phyloP scores from a whole-genome alignment of 352 stramenopile genomes.

The Pythium aristosporum region DNA sequence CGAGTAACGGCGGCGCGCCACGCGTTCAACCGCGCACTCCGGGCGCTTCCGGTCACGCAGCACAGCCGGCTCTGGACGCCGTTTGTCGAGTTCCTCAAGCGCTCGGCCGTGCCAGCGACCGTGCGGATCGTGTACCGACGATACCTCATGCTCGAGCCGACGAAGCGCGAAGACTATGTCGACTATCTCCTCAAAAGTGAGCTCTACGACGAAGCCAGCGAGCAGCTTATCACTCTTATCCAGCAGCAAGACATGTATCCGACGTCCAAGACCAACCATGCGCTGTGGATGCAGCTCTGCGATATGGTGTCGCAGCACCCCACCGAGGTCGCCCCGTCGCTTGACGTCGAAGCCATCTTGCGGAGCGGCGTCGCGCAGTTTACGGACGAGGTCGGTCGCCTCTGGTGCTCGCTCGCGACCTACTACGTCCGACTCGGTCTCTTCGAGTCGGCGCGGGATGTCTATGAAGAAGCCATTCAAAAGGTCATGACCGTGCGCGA shows the following conservation, averaged over 20 bases:
- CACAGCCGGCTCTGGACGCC: slow-evolving; percentile 95
- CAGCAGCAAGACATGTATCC: slow-evolving; percentile 30
- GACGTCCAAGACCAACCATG: slow-evolving; percentile 77
- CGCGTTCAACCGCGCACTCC: slow-evolving; percentile 94
- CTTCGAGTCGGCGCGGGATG: slow-evolving; percentile 95
- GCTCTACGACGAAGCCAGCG: slow-evolving; percentile 28
- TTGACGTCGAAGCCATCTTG: slow-evolving; percentile 96
- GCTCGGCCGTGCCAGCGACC: slow-evolving; percentile 68
- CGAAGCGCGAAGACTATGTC: slow-evolving; percentile 70
- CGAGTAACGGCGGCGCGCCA: slow-evolving; percentile 78
- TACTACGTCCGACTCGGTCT: slow-evolving; percentile 96
- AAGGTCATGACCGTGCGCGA: slow-evolving; percentile 89
- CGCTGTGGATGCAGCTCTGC: slow-evolving; percentile 98
- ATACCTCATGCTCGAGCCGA: slow-evolving; percentile 86
- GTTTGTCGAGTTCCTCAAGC: slow-evolving; percentile 91
- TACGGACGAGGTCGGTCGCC: slow-evolving; percentile 95
- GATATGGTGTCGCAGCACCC: slow-evolving; percentile 96
- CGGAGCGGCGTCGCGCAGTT: slow-evolving; percentile 92
- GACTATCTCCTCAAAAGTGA: slow-evolving; percentile 54
- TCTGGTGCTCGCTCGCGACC: slow-evolving; percentile 98
- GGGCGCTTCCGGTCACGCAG: slow-evolving; percentile 96
- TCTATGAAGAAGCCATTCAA: slow-evolving; percentile 93
- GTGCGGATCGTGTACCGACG: slow-evolving; percentile 85
- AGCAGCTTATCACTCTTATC: slow-evolving; percentile 32
- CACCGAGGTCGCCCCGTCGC: slow-evolving; percentile 71